Base-by-base conservation (phyloP, 805 yeast species). In the Candida pseudoglaebosa region DNA sequence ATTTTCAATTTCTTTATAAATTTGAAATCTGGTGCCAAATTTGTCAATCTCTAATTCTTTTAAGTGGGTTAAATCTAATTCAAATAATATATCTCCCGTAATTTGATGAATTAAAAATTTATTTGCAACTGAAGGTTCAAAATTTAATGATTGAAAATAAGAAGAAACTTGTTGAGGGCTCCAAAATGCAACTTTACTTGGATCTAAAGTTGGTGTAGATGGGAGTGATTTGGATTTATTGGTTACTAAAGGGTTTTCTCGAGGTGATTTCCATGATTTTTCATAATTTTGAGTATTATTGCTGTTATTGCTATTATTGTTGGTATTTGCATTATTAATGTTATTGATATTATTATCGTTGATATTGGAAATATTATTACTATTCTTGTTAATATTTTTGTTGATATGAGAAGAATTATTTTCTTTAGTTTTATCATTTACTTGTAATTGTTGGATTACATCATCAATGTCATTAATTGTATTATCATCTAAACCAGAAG, bases 11-110 rank as follows among this genome's bases (percentile, higher is more conserved):
- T 87, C 95, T 55, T 88, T 89, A 61, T 79, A 82, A 34, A 93
- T 78, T 58, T 90, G 96, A 61, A 89, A 93, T 46, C 99, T 75
- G 0, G 96, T 90, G 19, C 99, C 99, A 65, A 93, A 93, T 3
- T 95, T 85, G 35, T 78, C 73, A 37, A 93, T 91, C 40, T 90
- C 99, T 41, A 93, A 68, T 60, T 93, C 99, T 57, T 91, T 93
- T 52, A 93, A 71, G 52, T 85, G 85, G 1, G 87, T 75, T 44
- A 91, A 70, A 53, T 91, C 97, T 45, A 93, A 71, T 60, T 90
- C 95, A 38, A 93, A 69, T 32, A 93, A 62, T 38, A 93, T 91
- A 4, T 78, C 67, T 20, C 99, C 99, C 1, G 90, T 82, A 42
- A 93, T 88, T 51, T 89, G 88, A 61, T 93, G 98, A 49, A 81